Evolutionary conservation across 2,329 filamentous ascomycete genomes (phyloP).

Genomic region (Pestalotiopsis sp.): DNA sequence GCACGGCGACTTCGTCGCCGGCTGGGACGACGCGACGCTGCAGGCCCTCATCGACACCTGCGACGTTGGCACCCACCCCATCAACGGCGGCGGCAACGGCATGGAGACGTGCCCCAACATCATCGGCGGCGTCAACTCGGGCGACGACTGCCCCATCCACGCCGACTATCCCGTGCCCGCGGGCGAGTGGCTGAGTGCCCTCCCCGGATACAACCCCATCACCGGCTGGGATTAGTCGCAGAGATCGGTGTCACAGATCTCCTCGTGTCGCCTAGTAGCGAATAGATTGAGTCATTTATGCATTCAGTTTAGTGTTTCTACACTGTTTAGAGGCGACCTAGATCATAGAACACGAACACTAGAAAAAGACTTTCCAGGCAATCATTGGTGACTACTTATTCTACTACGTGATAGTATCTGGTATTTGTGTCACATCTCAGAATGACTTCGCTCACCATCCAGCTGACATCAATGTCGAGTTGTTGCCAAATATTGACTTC

Average conservation of each 20-base stretch:
- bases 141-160: constrained; percentile 49
- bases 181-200: constrained; percentile 36
- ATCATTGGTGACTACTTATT: not conserved
- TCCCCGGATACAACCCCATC: constrained; percentile 59
- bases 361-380: no score
- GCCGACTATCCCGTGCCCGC: constrained; percentile 48
- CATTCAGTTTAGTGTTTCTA: no score
- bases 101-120: constrained; percentile 65
- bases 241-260: not conserved
- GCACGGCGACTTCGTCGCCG: constrained; percentile 73
- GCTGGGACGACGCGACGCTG: constrained; percentile 66
- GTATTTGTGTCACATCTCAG: constrained; percentile 43
- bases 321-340: no score
- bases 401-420: constrained; percentile 40
- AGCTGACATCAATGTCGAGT: constrained; percentile 29
- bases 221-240: constrained; percentile 42
- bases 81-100: constrained; percentile 37
- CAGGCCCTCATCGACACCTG: constrained; percentile 69
- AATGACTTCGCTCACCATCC: constrained; percentile 41
- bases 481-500: constrained; percentile 41
- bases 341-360: no score
- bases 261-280: no score
- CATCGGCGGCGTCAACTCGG: constrained; percentile 49
- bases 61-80: constrained; percentile 43
- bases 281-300: no score